Evolutionary conservation across 2,329 filamentous ascomycete species (phyloP), one percentile per base, ranked within the genome.

Genomic region (Amauroascus verrucosus): DNA sequence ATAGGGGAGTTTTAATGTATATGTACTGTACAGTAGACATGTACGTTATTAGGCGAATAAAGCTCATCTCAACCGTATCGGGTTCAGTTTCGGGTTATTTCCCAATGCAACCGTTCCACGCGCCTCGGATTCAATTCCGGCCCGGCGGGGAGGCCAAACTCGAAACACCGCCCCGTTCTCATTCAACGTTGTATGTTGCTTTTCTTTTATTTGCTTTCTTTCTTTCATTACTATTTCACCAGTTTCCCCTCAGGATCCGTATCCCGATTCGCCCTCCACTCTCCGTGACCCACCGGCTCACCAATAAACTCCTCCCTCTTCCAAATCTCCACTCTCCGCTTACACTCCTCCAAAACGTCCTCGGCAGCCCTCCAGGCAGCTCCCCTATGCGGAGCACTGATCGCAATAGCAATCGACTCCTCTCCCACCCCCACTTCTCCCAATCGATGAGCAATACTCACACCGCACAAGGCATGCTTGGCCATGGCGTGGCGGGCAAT

Each of bases 251-350:
- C 84, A 46, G 72, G 69, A 56, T 75, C 73, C 8, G 85, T 86
- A 70, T 95, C 89, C 59, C 84, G 73, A 71, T 96, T 96, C 56
- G 86, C 88, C 70, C 88, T 83, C 90, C 90, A 96, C 43, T 93
- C 78, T 6, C 78, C 69, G n/a, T 63, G 73, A 2, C 81, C 85
- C 54, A 83, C 81, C 37, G 38, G 37, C 18, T 82, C 84, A 22
- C 48, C 76, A 44, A 79, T 81, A 74, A 96, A 96, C 67, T 88
- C 85, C 72, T 97, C 91, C 59, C 82, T 75, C 72, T 96, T 96
- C 91, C 91, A 96, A 40, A 98, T 84, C 74, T 98, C 93, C n/a
- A 88, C 88, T 59, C 77, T 82, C 53, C 79, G 80, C 73, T 97
- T 98, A 64, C 87, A 88, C 66, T 81, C 74, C 72, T 97, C 91